These are phyloP conservation scores for Karstenula rhodostoma DNA, from an alignment of 2,329 filamentous ascomycete genomes.

Conservation along the genomic window DNA sequence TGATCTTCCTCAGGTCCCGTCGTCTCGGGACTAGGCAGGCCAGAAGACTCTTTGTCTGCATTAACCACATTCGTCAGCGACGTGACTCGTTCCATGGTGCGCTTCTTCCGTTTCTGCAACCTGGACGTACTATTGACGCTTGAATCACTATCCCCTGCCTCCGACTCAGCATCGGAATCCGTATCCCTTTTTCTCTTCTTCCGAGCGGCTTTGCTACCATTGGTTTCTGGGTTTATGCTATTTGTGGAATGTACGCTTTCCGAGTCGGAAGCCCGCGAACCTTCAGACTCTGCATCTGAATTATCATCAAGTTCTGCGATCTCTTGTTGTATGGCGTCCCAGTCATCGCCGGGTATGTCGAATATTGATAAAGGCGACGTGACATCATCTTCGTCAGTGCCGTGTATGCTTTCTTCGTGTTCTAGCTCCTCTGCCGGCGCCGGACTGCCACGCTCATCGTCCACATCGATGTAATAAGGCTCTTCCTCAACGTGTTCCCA, in stretches of 20 bases:
- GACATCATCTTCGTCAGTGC: conserved; percentile 48
- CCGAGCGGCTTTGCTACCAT: conserved; percentile 24
- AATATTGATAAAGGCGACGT: conserved; percentile 36
- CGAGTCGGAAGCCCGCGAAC: conserved; percentile 39
- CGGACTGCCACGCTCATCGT: conserved; percentile 63
- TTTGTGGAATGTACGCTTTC: conserved; percentile 45
- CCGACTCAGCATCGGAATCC: conserved; percentile 42
- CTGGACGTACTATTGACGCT: conserved; percentile 48
- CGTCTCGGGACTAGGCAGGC: conserved; percentile 51
- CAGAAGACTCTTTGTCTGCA: conserved; percentile 48
- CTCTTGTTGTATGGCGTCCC: conserved; percentile 70
- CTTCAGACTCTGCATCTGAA: conserved; percentile 45
- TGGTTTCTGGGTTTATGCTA: conserved; percentile 36
- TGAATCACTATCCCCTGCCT: conserved; percentile 53
- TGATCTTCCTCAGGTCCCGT: conserved; percentile 51
- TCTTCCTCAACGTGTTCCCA: conserved; percentile 84
- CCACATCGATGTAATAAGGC: conserved; percentile 79
- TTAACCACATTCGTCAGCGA: conserved; percentile 55
- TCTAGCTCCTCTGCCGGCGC: conserved; percentile 48
- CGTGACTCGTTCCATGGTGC: conserved; percentile 56
- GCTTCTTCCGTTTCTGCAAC: conserved; percentile 58
- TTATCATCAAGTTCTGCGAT: conserved; percentile 74
- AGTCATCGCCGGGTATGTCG: conserved; percentile 44
- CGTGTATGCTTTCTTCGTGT: conserved; percentile 45
- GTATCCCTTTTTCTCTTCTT: conserved; percentile 49